A percentile compares a stretch with the other conserved stretches of the same genome.
Evolutionary conservation across 306 rosid genomes (phyloP).

Genomic region (Cyclanthera cordifolia): DNA sequence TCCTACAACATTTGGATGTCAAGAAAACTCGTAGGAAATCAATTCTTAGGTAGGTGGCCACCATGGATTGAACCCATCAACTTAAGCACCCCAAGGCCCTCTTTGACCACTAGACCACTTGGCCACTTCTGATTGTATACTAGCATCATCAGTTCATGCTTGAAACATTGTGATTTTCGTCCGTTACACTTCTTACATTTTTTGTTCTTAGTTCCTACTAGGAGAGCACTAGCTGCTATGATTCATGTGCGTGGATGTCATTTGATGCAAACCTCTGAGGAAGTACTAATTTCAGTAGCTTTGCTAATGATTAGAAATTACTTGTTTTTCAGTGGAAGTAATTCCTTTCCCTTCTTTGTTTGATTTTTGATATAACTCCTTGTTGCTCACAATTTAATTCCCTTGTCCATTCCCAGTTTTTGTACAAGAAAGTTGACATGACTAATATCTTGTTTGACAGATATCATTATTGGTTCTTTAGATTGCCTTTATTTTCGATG

Average conservation of each 20-base stretch:
- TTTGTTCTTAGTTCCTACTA: slow-evolving; percentile 38
- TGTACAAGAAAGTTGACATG: neutral
- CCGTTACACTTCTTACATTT: slow-evolving; percentile 39
- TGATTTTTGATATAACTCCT: neutral
- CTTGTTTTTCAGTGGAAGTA: neutral
- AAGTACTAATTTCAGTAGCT: slow-evolving; percentile 1
- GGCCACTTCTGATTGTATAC: slow-evolving; percentile 82
- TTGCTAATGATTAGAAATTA: neutral
- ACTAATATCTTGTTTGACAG: neutral
- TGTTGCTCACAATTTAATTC: neutral
- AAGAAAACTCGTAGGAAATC: too few species aligned
- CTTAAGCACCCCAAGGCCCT: too few species aligned
- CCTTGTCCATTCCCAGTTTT: neutral
- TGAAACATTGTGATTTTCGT: slow-evolving; percentile 31
- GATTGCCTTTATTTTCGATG: neutral
- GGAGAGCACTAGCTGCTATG: slow-evolving; percentile 37
- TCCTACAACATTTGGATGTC: too few species aligned
- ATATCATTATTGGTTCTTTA: neutral
- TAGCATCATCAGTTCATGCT: slow-evolving; percentile 68
- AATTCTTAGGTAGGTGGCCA: too few species aligned
- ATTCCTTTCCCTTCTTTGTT: neutral
- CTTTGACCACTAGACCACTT: too few species aligned
- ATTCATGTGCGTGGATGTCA: neutral
- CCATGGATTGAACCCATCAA: too few species aligned
- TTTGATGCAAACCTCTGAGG: neutral